Percentiles rank a stretch among this genome's conserved stretches.
Conservation (phyloP, 2,329 filamentous ascomycete genomes). For the Parafenestella ontariensis region DNA sequence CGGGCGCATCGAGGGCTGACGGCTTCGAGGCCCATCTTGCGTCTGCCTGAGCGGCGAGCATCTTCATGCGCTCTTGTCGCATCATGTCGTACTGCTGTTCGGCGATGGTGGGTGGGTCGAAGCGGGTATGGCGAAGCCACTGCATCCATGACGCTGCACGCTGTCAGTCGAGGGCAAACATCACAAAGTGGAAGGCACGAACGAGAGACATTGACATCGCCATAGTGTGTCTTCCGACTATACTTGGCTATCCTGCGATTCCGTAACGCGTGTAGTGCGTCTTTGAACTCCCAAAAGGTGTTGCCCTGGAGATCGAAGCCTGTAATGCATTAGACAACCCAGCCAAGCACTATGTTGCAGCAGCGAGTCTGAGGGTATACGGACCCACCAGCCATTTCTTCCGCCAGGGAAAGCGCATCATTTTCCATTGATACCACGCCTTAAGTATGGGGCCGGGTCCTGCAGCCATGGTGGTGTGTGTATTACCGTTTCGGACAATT, state of each 20-base stretch:
- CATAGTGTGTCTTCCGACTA: conserved; percentile 59
- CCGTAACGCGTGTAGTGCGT: conserved; percentile 60
- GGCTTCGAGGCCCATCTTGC: conserved; percentile 67
- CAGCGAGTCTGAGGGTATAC: conserved; percentile 15
- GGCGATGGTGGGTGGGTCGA: conserved; percentile 61
- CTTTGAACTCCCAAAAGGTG: conserved; percentile 72
- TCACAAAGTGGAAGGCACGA: conserved; percentile 4
- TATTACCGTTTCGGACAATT: conserved; percentile 12
- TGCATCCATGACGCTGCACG: conserved; percentile 69
- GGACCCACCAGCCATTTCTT: conserved; percentile 65
- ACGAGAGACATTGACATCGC: conserved; percentile 68
- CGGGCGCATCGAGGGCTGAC: conserved; percentile 64
- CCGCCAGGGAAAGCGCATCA: conserved; percentile 67
- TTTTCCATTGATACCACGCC: conserved; percentile 70
- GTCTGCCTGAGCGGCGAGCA: conserved; percentile 66
- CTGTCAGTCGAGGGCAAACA: not conserved
- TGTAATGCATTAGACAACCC: conserved; percentile 35
- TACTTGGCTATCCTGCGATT: conserved; percentile 67
- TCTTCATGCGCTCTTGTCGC: conserved; percentile 65
- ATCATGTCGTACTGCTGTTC: conserved; percentile 66
- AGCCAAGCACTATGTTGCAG: conserved; percentile 7
- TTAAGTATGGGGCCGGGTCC: conserved; percentile 47
- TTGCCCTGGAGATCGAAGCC: conserved; percentile 69
- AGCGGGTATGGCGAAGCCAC: conserved; percentile 69
- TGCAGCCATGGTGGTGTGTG: conserved; percentile 43